Evolutionary conservation across 106 monocot species (phyloP), one percentile per base, ranked within the genome.

Genomic region (Apostasia ramifera): DNA sequence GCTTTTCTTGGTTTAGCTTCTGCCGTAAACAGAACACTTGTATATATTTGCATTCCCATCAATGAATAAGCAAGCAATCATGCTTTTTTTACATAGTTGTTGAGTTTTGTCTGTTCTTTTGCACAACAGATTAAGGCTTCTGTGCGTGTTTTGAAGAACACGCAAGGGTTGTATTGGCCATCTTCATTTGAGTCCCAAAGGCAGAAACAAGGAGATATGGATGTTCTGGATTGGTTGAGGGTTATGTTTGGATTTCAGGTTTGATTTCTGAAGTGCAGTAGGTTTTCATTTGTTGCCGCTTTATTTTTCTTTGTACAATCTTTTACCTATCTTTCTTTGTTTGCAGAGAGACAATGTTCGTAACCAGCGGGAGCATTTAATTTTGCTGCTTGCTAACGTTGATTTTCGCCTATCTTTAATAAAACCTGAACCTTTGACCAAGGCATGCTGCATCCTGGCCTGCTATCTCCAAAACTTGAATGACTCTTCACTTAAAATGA

Each of bases 171-270:
- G 78, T 80, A 49, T 63, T 98, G 98, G 93, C 90, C 93, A 7
- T 71, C 85, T 72, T 77, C 92, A 6, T 87, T 87, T 66, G 98
- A 90, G 64, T 77, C 74, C 44, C 90, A 90, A 58, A 90, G 81
- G 52, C 93, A 93, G 74, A 99, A 88, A 71, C 57, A 77, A 49
- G 93, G 85, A 58, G 93, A 93, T 60, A 51, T 93, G 71, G 98
- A 99, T 71, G 72, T 93, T 69, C 85, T 99, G 47, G 98, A 99
- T 67, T 99, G 98, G 98, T 78, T 99, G 50, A 85, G 93, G 38
- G 80, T 81, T 40, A 93, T 93, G 87, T 99, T 99, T 73, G 98
- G 98, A 44, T 99, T 99, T 81, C 98, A 99, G 93, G 98, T 93
- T 7, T 54, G 40, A 1, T 54, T 26, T 71, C 51, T 70, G 44